Conservation (phyloP, 148 eudicot species). For the Chenopodium suecicum region DNA sequence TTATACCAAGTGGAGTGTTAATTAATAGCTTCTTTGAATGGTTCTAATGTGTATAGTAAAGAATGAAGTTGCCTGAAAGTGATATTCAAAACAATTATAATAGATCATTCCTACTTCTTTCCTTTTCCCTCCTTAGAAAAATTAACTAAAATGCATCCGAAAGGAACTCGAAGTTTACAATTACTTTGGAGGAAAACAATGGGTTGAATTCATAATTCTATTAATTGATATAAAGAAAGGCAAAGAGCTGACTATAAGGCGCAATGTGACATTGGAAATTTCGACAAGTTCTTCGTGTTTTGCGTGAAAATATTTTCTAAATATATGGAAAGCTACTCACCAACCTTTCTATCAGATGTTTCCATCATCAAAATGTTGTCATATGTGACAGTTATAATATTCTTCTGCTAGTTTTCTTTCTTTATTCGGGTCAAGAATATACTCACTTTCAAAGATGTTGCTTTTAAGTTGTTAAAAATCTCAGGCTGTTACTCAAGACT, state of each 20-base stretch:
- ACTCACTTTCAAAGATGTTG: not conserved
- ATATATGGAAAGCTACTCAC: not conserved
- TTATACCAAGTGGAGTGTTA: not conserved
- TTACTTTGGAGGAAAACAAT: not conserved
- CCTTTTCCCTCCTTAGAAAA: not conserved
- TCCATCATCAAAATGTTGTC: not conserved
- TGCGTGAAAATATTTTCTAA: not conserved
- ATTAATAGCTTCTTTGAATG: not conserved
- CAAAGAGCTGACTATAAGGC: not conserved
- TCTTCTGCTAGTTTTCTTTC: not conserved
- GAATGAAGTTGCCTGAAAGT: slow-evolving; percentile 4
- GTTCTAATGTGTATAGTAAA: not conserved
- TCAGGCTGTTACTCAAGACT: not conserved
- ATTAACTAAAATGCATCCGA: not conserved
- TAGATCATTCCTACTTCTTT: slow-evolving; percentile 12
- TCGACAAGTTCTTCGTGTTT: slow-evolving; percentile 2
- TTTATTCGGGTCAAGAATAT: not conserved
- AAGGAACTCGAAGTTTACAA: not conserved
- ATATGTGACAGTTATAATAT: not conserved
- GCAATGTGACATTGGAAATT: not conserved
- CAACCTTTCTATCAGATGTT: not conserved
- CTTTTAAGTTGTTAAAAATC: not conserved
- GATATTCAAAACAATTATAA: not conserved
- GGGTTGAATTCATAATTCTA: not conserved
- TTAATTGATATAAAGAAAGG: not conserved